Evolutionary conservation across 2,329 filamentous ascomycete species (phyloP).

Genomic region (Cordyceps cateniannulata): DNA sequence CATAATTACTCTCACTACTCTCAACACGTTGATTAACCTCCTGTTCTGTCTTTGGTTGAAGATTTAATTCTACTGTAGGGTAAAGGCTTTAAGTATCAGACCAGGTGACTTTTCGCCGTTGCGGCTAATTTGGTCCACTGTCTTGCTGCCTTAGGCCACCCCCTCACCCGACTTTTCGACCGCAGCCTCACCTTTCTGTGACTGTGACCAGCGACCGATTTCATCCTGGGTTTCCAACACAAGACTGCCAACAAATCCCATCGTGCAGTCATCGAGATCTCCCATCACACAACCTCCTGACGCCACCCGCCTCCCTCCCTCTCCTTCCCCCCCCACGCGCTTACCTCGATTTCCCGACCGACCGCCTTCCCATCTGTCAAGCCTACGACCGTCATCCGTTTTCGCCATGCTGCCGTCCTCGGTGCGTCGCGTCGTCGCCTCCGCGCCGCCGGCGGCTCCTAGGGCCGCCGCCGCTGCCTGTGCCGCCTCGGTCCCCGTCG

Average conservation of each 20-base stretch:
- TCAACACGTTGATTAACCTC: too few relatives aligned
- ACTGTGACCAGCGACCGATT: background rate
- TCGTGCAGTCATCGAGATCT: constrained; percentile 13
- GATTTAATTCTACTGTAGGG: too few relatives aligned
- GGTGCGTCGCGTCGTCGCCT: constrained; percentile 47
- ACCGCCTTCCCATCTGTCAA: constrained; percentile 12
- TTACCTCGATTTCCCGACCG: background rate
- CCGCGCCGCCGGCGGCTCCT: constrained; percentile 37
- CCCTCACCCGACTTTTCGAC: constrained; percentile 11
- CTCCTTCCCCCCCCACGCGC: background rate
- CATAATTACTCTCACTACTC: too few relatives aligned
- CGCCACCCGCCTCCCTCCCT: constrained; percentile 9
- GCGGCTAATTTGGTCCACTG: background rate
- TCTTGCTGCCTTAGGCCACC: constrained; percentile 13
- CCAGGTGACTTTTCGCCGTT: background rate
- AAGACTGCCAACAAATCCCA: background rate
- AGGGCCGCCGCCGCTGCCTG: constrained; percentile 30
- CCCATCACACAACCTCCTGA: constrained; percentile 8
- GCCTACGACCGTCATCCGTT: constrained; percentile 2
- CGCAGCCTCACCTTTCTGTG: constrained; percentile 6
- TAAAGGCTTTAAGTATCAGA: background rate
- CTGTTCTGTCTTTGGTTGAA: too few relatives aligned
- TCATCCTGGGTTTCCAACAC: constrained; percentile 5
- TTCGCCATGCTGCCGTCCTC: constrained; percentile 49
- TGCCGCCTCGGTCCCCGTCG: constrained; percentile 27